These are phyloP conservation scores for Zygosaccharomyces bailii DNA, from an alignment of 805 yeast species.

Conservation along the genomic window DNA sequence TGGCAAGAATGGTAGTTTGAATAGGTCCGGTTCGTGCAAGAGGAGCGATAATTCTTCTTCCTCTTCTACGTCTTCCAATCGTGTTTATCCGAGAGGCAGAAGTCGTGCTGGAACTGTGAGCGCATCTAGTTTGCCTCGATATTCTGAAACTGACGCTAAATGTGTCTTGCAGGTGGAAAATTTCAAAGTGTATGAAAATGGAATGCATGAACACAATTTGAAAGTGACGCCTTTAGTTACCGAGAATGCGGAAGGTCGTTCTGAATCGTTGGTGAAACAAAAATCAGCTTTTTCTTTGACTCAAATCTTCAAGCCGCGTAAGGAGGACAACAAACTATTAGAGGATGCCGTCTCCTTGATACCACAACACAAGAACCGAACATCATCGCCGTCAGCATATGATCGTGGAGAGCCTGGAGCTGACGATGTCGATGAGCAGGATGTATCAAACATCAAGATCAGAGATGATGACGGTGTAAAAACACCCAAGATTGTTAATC, in stretches of 20 bases:
- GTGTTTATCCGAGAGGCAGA: conserved; percentile 15
- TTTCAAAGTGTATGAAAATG: conserved; percentile 28
- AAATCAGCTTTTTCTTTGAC: conserved; percentile 24
- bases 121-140: conserved; percentile 21
- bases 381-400: neutral
- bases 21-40: conserved; percentile 11
- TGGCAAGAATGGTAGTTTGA: conserved; percentile 6
- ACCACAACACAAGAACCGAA: conserved; percentile 16
- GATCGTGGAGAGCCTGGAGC: conserved; percentile 5
- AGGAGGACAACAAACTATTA: conserved; percentile 20
- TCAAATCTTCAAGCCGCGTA: conserved; percentile 25
- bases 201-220: conserved; percentile 29
- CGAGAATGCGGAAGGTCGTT: conserved; percentile 16
- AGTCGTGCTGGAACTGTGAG: conserved; percentile 28
- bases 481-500: conserved; percentile 28
- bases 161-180: conserved; percentile 22
- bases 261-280: conserved; percentile 14
- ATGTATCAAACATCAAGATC: conserved; percentile 8
- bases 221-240: conserved; percentile 22
- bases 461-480: conserved; percentile 14
- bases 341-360: conserved; percentile 25
- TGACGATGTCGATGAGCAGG: conserved; percentile 12
- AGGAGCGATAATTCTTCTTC: conserved; percentile 12
- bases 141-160: conserved; percentile 16
- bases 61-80: conserved; percentile 9